phyloP scores from a whole-genome alignment of 176 grass and related monocot genomes.

The Bothriochloa decipiens region DNA sequence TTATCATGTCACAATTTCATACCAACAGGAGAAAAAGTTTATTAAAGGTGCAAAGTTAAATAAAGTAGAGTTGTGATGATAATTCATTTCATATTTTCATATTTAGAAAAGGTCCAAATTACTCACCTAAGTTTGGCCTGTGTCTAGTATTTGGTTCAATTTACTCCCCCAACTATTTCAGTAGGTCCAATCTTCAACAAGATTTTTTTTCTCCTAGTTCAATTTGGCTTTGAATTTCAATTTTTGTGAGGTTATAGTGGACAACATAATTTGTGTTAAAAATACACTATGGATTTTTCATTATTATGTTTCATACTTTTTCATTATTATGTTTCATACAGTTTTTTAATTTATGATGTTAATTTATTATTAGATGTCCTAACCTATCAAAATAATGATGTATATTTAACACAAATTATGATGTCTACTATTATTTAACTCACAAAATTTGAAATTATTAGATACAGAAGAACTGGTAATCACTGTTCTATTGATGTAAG shows the following conservation, averaged over 20 bases:
- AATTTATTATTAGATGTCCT: no score
- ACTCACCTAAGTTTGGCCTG: background rate
- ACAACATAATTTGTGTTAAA: background rate
- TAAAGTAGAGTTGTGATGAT: background rate
- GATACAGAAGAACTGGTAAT: background rate
- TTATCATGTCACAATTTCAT: constrained; percentile 13
- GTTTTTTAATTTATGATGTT: background rate
- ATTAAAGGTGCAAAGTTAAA: background rate
- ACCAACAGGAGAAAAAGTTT: constrained; percentile 5
- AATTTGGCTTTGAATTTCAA: background rate
- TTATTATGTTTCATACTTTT: background rate
- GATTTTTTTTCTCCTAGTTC: background rate
- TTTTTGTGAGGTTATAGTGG: background rate
- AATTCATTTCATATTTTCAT: background rate
- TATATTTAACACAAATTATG: background rate
- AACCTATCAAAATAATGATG: background rate
- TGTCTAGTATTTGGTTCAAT: background rate
- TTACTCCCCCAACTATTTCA: background rate
- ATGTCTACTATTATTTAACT: background rate
- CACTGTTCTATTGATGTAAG: background rate
- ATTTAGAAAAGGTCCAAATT: background rate
- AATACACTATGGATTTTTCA: background rate
- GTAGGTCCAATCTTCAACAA: background rate
- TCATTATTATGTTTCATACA: background rate
- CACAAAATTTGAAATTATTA: background rate